A percentile compares a stretch with the other conserved stretches of the same genome.
phyloP scores from a whole-genome alignment of 2,329 filamentous ascomycete genomes.

The Tolypocladium tundrense region DNA sequence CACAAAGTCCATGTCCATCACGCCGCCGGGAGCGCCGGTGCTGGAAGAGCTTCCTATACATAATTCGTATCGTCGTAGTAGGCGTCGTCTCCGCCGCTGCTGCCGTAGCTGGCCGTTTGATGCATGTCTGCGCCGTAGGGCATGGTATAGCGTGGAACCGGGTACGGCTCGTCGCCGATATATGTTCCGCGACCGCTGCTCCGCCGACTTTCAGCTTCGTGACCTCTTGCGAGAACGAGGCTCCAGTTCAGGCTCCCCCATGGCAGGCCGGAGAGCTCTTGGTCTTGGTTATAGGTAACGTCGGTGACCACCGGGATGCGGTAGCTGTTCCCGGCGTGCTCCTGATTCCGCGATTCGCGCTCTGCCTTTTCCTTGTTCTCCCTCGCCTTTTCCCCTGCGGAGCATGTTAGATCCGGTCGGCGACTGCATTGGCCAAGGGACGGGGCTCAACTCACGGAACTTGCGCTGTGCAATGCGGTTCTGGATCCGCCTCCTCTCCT shows the following conservation, averaged over 20 bases:
- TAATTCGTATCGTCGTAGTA: slow-evolving; percentile 20
- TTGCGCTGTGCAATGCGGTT: slow-evolving; percentile 69
- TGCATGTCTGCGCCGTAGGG: slow-evolving; percentile 11
- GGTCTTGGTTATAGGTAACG: slow-evolving; percentile 35
- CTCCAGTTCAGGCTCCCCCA: slow-evolving; percentile 61
- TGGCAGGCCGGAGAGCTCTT: slow-evolving; percentile 53
- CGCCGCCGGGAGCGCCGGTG: slow-evolving; percentile 1
- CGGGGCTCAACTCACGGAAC: slow-evolving; percentile 46
- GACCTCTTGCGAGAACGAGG: slow-evolving; percentile 39
- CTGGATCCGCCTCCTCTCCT: slow-evolving; percentile 63
- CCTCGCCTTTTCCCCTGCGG: slow-evolving; percentile 56
- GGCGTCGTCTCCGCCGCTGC: slow-evolving; percentile 21
- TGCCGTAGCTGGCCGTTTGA: slow-evolving; percentile 21
- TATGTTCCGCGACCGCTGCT: slow-evolving; percentile 29
- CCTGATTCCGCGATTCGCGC: slow-evolving; percentile 52
- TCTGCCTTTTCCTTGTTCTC: slow-evolving; percentile 57
- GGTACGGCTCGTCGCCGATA: slow-evolving; percentile 22
- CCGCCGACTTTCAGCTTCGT: slow-evolving; percentile 35
- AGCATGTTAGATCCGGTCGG: slow-evolving; percentile 2
- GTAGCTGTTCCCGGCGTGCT: slow-evolving; percentile 55
- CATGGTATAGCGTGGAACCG: slow-evolving; percentile 15
- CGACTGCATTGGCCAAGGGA: not conserved
- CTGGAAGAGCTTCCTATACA: slow-evolving; percentile 13
- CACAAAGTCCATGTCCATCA: not conserved
- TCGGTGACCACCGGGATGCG: slow-evolving; percentile 48